phyloP scores from a whole-genome alignment of 129 eudicot genomes.

The Oenanthe sinensis region DNA sequence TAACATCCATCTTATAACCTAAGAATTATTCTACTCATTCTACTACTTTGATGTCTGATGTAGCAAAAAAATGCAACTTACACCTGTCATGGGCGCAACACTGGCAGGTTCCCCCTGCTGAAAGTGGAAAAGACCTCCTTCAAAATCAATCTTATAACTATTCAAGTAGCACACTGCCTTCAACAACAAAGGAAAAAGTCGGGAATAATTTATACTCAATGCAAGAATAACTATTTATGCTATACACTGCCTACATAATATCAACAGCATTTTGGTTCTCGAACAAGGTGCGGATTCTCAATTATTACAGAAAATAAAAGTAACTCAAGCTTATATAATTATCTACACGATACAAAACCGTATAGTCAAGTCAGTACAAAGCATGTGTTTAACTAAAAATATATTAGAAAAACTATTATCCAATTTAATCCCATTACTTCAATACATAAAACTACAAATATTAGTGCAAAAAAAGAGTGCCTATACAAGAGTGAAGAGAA shows the following conservation, averaged over 20 bases:
- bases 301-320: neutral
- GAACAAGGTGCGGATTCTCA: conserved; percentile 1
- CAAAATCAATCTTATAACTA: conserved; percentile 60
- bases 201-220: neutral
- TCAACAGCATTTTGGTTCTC: neutral
- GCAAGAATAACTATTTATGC: neutral
- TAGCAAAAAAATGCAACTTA: conserved; percentile 25
- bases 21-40: neutral
- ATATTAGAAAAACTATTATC: neutral
- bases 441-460: neutral
- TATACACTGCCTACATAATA: neutral
- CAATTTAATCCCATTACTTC: neutral
- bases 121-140: conserved; percentile 90
- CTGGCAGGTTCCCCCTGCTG: conserved; percentile 77
- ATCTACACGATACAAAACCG: neutral
- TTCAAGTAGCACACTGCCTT: conserved; percentile 95
- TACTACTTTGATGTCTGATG: neutral
- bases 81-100: conserved; percentile 76
- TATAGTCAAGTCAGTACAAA: neutral
- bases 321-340: neutral
- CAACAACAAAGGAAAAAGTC: conserved; percentile 21
- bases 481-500: neutral
- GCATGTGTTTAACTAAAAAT: neutral
- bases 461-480: neutral
- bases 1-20: neutral